These are phyloP conservation scores for Cudoniella acicularis DNA, from an alignment of 495 filamentous ascomycete genomes.

Conservation along the genomic window DNA sequence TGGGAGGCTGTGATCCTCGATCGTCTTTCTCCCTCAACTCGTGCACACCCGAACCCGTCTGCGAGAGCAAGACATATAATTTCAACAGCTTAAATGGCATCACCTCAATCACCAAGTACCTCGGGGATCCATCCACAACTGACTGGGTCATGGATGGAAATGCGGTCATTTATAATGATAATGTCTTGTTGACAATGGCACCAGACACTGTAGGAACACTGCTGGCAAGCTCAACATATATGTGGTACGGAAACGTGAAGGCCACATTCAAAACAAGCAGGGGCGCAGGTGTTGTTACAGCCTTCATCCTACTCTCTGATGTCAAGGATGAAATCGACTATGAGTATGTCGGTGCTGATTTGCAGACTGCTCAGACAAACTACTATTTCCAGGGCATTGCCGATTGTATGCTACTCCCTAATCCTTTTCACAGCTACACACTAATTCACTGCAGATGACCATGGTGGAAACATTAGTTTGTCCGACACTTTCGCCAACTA, in stretches of 20 bases:
- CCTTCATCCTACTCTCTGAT: slow-evolving; percentile 91
- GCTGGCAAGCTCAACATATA: slow-evolving; percentile 79
- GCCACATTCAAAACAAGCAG: slow-evolving; percentile 82
- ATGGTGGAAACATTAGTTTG: slow-evolving; percentile 65
- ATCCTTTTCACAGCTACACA: not conserved
- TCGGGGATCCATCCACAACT: slow-evolving; percentile 70
- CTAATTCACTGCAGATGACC: slow-evolving; percentile 53
- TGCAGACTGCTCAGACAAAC: slow-evolving; percentile 81
- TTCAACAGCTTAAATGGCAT: slow-evolving; percentile 68
- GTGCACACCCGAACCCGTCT: slow-evolving; percentile 82
- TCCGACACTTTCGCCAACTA: slow-evolving; percentile 72
- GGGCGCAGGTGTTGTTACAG: slow-evolving; percentile 85
- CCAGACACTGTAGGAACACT: slow-evolving; percentile 79
- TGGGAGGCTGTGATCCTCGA: slow-evolving; percentile 89
- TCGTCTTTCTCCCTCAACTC: slow-evolving; percentile 77
- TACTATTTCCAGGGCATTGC: slow-evolving; percentile 95
- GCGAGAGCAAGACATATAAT: slow-evolving; percentile 67
- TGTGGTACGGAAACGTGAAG: slow-evolving; percentile 95
- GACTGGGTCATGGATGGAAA: slow-evolving; percentile 89
- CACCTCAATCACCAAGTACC: slow-evolving; percentile 68
- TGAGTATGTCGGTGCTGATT: slow-evolving; percentile 83
- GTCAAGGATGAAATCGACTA: slow-evolving; percentile 98
- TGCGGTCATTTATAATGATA: slow-evolving; percentile 55
- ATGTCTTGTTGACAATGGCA: slow-evolving; percentile 85
- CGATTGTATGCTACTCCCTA: slow-evolving; percentile 69